These are phyloP conservation scores for Shiraia bambusicola DNA, from an alignment of 2,329 filamentous ascomycete genomes.

Conservation along the genomic window DNA sequence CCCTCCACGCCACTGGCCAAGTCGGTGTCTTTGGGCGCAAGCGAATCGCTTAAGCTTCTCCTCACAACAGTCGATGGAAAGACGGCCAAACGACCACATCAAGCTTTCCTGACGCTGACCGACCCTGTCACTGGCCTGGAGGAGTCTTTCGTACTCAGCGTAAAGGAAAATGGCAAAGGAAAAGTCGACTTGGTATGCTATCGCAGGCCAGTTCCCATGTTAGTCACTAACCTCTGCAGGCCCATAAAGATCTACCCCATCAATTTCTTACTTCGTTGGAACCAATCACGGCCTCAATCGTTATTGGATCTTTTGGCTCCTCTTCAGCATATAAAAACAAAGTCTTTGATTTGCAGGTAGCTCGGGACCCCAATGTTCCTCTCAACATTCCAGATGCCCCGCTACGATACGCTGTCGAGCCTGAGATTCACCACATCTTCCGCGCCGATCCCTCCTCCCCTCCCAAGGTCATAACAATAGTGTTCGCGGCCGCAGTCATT, in stretches of 20 bases:
- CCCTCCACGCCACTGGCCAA: constrained; percentile 61
- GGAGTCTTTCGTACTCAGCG: constrained; percentile 77
- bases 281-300: constrained; percentile 75
- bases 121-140: constrained; percentile 77
- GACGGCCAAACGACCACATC: constrained; percentile 82
- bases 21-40: constrained; percentile 63
- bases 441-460: constrained; percentile 76
- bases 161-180: constrained; percentile 87
- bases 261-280: constrained; percentile 71
- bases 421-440: constrained; percentile 92
- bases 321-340: constrained; percentile 66
- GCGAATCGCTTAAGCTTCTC: constrained; percentile 77
- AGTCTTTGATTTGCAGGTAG: constrained; percentile 72
- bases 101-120: constrained; percentile 83
- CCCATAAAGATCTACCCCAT: constrained; percentile 82
- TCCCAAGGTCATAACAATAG: constrained; percentile 73
- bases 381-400: constrained; percentile 64
- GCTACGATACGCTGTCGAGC: constrained; percentile 78
- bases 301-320: constrained; percentile 84
- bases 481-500: constrained; percentile 73
- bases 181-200: constrained; percentile 77
- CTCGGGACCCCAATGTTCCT: constrained; percentile 63
- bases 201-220: constrained; percentile 4
- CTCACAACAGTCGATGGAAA: constrained; percentile 79
- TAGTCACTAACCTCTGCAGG: constrained; percentile 54